phyloP scores from a whole-genome alignment of 176 grass and related monocot species.

The Bonia amplexicaulis region DNA sequence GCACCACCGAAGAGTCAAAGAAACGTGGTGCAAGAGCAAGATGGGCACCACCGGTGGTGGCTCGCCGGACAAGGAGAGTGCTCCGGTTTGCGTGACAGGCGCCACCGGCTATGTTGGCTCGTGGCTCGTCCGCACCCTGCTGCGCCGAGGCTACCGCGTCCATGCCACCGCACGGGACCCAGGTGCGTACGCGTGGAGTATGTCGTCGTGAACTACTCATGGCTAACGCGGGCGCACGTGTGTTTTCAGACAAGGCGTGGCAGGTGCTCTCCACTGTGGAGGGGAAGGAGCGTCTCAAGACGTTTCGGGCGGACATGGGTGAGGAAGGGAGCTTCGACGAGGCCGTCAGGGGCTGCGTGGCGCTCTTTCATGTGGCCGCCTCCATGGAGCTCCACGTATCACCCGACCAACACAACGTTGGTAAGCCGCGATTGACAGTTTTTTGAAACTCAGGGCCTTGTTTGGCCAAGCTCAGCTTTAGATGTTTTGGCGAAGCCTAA shows the following conservation, averaged over 20 bases:
- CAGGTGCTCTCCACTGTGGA: not conserved
- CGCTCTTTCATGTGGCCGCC: not conserved
- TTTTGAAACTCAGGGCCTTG: too few species aligned
- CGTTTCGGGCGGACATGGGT: conserved; percentile 73
- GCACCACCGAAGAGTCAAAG: not conserved
- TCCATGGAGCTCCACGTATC: conserved; percentile 74
- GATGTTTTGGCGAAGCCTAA: too few species aligned
- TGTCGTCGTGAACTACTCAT: too few species aligned
- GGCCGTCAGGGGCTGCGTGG: conserved; percentile 41
- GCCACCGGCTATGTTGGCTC: conserved; percentile 78
- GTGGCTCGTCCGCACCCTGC: conserved; percentile 48
- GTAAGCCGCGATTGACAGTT: too few species aligned
- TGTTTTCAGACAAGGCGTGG: too few species aligned
- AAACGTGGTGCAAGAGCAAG: not conserved
- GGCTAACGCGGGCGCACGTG: too few species aligned
- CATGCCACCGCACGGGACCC: too few species aligned
- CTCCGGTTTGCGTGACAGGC: conserved; percentile 72
- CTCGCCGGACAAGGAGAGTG: not conserved
- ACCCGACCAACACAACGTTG: not conserved
- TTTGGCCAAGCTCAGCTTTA: too few species aligned
- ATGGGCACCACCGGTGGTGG: not conserved
- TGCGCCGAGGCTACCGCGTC: too few species aligned
- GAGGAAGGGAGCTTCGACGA: conserved; percentile 79
- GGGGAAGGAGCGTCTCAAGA: conserved; percentile 16
- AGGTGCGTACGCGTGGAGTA: too few species aligned